These are phyloP conservation scores for Daldinia concentrica DNA, from an alignment of 495 filamentous ascomycete genomes.

Conservation along the genomic window DNA sequence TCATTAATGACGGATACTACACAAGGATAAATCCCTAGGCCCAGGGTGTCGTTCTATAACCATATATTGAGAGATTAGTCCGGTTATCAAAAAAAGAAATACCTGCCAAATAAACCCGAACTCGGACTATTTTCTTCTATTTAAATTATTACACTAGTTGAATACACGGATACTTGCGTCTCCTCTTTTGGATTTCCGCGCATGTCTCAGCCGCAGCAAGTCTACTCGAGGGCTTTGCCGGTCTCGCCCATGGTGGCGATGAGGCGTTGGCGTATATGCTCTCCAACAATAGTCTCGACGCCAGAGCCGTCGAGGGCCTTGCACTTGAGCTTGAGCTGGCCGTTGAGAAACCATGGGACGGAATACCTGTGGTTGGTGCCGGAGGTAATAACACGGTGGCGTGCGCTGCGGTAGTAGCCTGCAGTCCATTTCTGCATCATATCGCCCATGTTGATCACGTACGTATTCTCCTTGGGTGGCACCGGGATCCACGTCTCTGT, in stretches of 20 bases:
- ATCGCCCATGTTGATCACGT: slow-evolving; percentile 59
- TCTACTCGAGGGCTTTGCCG: slow-evolving; percentile 32
- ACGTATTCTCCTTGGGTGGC: slow-evolving; percentile 49
- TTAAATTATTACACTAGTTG: not conserved
- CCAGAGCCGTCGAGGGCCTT: slow-evolving; percentile 36
- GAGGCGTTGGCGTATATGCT: slow-evolving; percentile 36
- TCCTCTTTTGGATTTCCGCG: not conserved
- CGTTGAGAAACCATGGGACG: slow-evolving; percentile 34
- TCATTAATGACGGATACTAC: not conserved
- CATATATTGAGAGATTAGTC: not conserved
- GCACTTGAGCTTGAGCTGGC: slow-evolving; percentile 35
- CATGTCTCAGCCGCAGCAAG: not conserved
- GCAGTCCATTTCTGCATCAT: slow-evolving; percentile 40
- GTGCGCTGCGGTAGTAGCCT: slow-evolving; percentile 37
- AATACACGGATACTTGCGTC: not conserved
- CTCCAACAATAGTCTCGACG: slow-evolving; percentile 36
- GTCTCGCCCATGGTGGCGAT: slow-evolving; percentile 34
- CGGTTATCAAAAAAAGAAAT: not conserved
- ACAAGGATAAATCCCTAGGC: not conserved
- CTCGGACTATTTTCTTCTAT: not conserved
- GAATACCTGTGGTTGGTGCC: slow-evolving; percentile 34
- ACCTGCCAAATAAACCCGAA: not conserved
- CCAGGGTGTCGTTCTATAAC: not conserved
- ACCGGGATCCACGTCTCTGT: slow-evolving; percentile 53
- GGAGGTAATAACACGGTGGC: slow-evolving; percentile 36